Evolutionary conservation across 2,329 filamentous ascomycete species (phyloP), one percentile per base, ranked within the genome.

Genomic region (Trichoderma semiorbis): DNA sequence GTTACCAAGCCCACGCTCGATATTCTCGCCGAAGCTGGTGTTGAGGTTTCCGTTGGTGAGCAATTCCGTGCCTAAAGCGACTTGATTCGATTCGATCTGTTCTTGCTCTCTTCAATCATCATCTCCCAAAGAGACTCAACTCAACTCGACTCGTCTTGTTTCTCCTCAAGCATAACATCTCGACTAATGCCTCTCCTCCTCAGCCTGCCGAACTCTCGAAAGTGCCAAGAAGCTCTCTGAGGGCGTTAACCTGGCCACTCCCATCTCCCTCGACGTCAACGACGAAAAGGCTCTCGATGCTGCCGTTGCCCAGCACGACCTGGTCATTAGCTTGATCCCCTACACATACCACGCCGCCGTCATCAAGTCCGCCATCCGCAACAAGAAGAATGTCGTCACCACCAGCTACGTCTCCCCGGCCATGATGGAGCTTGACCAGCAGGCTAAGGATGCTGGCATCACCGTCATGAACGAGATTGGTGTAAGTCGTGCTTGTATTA

Each of bases 391-490:
- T 85, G 94, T 98, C 73, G 95, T 98, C 79, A 98, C 95, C 72
- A 98, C 95, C 34, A 94, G 90, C 75, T 98, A 98, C 80, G 93
- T 97, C 76, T 97, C 93, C n/a, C n/a, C n/a, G n/a, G 93, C 93
- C 75, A 98, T 98, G 94, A 83, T 91, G 84, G 95, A 95, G 85
- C 90, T 98, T 65, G 92, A 98, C 78, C 86, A 90, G 77, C 85
- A 92, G 77, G 30, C 30, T 32, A 97, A 97, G 87, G 92, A 92
- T 74, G 95, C 95, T 21, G 95, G 94, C 73, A 98, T 98, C 80
- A 97, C 94, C 12, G 95, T 98, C 80, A 95, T 98, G 92, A 98
- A 98, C 84, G 95, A 98, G 88, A 97, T 97, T 79, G 94, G 94
- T 74, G 28, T 63, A 68, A 79, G 67, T 53, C 60, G 97, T 97